Evolutionary conservation across 1,284 basidiomycete species (phyloP), one percentile per base, ranked within the genome.

Genomic region (Xerocomus minutiporus): DNA sequence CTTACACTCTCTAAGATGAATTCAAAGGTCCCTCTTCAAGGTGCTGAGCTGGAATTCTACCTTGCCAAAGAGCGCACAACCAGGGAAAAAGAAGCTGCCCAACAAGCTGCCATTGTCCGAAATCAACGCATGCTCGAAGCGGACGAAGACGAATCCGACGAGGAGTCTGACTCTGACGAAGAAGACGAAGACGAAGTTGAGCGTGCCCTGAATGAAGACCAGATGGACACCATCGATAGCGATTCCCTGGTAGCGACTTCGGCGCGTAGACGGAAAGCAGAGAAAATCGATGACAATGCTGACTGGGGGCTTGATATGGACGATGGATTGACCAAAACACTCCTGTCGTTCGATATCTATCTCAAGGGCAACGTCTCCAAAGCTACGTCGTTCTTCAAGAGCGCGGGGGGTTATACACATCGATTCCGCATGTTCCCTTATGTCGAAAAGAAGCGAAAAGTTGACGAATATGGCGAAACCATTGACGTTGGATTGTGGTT

Each of bases 381-480:
- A 57, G 77, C 85, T 23, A 88, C 83, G 0, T 85, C 84, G 2
- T 95, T 94, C 71, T 93, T 93, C 76, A 91, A 91, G 71, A 85
- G 75, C 58, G 76, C 80, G 34, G 84, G 78, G 50, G 78, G 74
- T 29, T 85, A 84, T 61, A 77, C 77, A 38, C 88, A 85, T 64
- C 81, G 96, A 40, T 98, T 91, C 70, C 81, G 97, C 59, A 97
- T 98, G 91, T 99, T 98, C 72, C 97, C 97, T 0, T 93, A 93
- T 62, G 84, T 97, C 36, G 96, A 99, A 72, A 88, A 92, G 67
- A 94, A 91, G 64, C 78, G 93, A 57, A 78, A 88, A 59, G 89
- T 99, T 15, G 97, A 99, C 68, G 90, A 91, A 57, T 99, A 93
- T 68, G 97, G 97, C 1, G 97, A 99, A 75, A 89, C 87, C 6